Evolutionary conservation across 164 flowering plant species (phyloP).

Genomic region (Umbilicus rupestris): DNA sequence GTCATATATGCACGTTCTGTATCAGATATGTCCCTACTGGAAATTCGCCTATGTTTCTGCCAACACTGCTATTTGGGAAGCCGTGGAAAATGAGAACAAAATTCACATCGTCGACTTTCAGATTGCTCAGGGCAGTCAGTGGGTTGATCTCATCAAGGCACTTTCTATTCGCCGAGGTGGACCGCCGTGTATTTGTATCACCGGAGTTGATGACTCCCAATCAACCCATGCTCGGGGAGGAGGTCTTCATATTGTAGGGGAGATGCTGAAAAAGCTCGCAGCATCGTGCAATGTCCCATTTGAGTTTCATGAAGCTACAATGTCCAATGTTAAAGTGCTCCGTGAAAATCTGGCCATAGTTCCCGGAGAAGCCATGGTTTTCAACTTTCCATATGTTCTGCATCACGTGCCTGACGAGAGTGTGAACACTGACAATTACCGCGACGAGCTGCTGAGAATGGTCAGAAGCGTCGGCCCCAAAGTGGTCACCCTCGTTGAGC

Average conservation of each 20-base stretch:
- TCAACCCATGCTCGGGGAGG: conserved; percentile 10
- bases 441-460: conserved; percentile 3
- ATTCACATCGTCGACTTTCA: conserved; percentile 5
- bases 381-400: background rate
- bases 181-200: background rate
- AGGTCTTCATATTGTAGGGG: conserved; percentile 3
- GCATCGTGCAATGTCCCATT: conserved; percentile 5
- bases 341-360: conserved; percentile 5
- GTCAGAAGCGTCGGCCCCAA: background rate
- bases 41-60: conserved; percentile 4
- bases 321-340: conserved; percentile 4
- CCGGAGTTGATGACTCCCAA: conserved; percentile 7
- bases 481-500: background rate
- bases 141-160: background rate
- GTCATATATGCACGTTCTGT: conserved; percentile 7
- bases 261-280: conserved; percentile 7
- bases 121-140: conserved; percentile 7
- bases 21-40: conserved; percentile 8
- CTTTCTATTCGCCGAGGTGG: conserved; percentile 8
- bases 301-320: conserved; percentile 6
- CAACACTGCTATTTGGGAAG: conserved; percentile 6
- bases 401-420: conserved; percentile 2
- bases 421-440: background rate
- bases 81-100: conserved; percentile 1
- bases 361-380: conserved; percentile 5